Percentiles rank a stretch among this genome's conserved stretches.
Evolutionary conservation across 2,329 filamentous ascomycete species (phyloP).

Genomic region (Penicillium sp.): DNA sequence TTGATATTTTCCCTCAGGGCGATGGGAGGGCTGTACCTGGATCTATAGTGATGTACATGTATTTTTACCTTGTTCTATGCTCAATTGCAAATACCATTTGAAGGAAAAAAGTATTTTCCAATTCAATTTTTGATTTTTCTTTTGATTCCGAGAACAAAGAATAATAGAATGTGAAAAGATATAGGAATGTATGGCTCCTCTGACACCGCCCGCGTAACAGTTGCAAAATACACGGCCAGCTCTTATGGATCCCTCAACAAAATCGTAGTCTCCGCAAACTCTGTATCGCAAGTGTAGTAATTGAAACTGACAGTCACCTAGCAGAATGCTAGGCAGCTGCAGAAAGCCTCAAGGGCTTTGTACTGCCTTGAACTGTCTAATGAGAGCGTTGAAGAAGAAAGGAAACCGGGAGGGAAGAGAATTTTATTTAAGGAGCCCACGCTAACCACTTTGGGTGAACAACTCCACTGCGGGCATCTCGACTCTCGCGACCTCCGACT

Average conservation of each 20-base stretch:
- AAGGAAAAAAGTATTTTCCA: not conserved
- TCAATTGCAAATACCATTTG: conserved; percentile 19
- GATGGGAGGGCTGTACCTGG: conserved; percentile 17
- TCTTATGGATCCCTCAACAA: conserved; percentile 64
- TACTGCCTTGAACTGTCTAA: conserved; percentile 81
- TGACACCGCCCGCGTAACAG: conserved; percentile 79
- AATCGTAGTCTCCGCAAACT: conserved; percentile 55
- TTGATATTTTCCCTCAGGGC: conserved; percentile 24
- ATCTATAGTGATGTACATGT: conserved; percentile 32
- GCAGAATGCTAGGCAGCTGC: conserved; percentile 67
- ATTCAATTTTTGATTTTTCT: too few species aligned
- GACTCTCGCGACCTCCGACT: conserved; percentile 5
- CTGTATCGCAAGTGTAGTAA: conserved; percentile 66
- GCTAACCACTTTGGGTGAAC: conserved; percentile 29
- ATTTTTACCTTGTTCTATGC: conserved; percentile 29
- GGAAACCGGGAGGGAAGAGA: conserved; percentile 15
- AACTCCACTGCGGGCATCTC: conserved; percentile 14
- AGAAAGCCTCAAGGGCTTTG: conserved; percentile 46
- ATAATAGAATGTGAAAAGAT: not conserved
- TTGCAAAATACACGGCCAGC: conserved; percentile 64
- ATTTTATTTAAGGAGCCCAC: conserved; percentile 17
- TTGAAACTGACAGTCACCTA: conserved; percentile 52
- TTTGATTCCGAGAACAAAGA: too few species aligned
- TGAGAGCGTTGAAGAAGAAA: conserved; percentile 62
- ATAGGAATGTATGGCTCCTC: conserved; percentile 67